Evolutionary conservation across 371 early-diverging fungal genomes (phyloP).

Genomic region (Rhizopus sp.): DNA sequence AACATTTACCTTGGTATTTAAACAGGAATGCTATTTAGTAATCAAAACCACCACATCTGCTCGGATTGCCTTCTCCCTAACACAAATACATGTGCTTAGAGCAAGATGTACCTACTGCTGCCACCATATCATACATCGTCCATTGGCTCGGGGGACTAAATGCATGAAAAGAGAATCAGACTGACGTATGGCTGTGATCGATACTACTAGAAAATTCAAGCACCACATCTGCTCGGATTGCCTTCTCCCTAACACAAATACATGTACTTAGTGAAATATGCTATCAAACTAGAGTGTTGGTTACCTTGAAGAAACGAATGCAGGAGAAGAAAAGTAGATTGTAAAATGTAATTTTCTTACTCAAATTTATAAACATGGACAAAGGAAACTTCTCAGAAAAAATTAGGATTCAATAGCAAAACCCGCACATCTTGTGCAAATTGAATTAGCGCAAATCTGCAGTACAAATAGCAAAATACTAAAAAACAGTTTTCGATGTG

Average conservation of each 20-base stretch:
- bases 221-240: constrained; percentile 18
- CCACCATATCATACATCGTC: constrained; percentile 19
- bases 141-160: constrained; percentile 14
- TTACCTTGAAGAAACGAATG: constrained; percentile 9
- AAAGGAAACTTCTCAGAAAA: constrained; percentile 3
- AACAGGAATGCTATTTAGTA: too few relatives aligned
- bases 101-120: constrained; percentile 17
- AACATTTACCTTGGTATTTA: too few relatives aligned
- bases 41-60: constrained; percentile 19
- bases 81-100: constrained; percentile 18
- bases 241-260: constrained; percentile 17
- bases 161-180: constrained; percentile 19
- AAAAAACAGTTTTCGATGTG: too few relatives aligned
- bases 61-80: constrained; percentile 18
- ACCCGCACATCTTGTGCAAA: too few relatives aligned
- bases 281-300: constrained; percentile 9
- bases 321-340: constrained; percentile 9
- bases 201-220: constrained; percentile 6
- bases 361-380: constrained; percentile 7
- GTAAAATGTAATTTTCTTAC: constrained; percentile 9
- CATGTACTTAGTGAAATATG: constrained; percentile 13
- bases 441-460: too few relatives aligned
- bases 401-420: too few relatives aligned
- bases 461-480: too few relatives aligned
- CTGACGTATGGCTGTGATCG: constrained; percentile 12